A percentile compares a stretch with the other conserved stretches of the same genome.
These are phyloP conservation scores for Allium fistulosum DNA, from an alignment of 106 monocot species.

Conservation along the genomic window DNA sequence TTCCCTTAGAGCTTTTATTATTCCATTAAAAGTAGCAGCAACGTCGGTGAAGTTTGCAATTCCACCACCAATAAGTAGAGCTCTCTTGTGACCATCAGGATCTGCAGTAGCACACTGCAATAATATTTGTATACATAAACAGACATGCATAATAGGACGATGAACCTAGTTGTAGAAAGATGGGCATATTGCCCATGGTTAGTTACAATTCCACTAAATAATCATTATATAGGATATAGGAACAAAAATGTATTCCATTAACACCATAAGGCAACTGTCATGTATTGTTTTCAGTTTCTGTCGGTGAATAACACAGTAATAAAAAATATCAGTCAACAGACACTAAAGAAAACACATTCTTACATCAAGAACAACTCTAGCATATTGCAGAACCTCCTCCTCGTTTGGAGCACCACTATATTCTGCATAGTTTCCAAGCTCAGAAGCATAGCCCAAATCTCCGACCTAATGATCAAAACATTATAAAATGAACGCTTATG, in stretches of 20 bases:
- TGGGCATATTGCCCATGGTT: too few relatives aligned
- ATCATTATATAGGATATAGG: too few relatives aligned
- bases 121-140: not conserved
- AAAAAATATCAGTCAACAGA: too few relatives aligned
- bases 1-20: slow-evolving; percentile 81
- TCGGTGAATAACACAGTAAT: too few relatives aligned
- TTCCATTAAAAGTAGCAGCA: slow-evolving; percentile 89
- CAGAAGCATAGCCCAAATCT: slow-evolving; percentile 86
- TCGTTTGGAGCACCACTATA: slow-evolving; percentile 92
- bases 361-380: slow-evolving; percentile 81
- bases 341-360: slow-evolving; percentile 4
- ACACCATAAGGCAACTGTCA: too few relatives aligned
- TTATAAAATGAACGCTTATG: not conserved
- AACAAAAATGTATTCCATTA: too few relatives aligned
- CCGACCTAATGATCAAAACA: slow-evolving; percentile 49
- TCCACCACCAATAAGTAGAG: slow-evolving; percentile 91
- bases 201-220: too few relatives aligned
- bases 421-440: slow-evolving; percentile 93
- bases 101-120: slow-evolving; percentile 84
- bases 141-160: not conserved
- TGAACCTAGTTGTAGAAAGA: too few relatives aligned
- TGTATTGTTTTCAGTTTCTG: too few relatives aligned
- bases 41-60: slow-evolving; percentile 99
- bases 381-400: slow-evolving; percentile 90
- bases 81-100: slow-evolving; percentile 93